phyloP scores from a whole-genome alignment of 208 protist genomes.

The Wallacemonas rigidus region DNA sequence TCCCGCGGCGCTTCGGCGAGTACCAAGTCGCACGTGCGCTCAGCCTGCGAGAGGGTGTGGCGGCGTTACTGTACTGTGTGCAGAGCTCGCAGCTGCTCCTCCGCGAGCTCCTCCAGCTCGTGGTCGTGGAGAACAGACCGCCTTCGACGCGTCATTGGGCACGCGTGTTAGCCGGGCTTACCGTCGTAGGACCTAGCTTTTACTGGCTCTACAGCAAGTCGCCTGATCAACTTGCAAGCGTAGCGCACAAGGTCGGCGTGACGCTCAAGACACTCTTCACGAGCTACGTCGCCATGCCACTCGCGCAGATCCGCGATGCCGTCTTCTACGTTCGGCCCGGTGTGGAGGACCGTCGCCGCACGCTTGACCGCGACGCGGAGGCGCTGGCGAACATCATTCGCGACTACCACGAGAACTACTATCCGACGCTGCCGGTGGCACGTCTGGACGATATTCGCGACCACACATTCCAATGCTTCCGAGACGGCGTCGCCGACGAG shows the following conservation, averaged over 20 bases:
- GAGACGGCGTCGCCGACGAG: constrained; percentile 49
- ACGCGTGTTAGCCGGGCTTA: constrained; percentile 34
- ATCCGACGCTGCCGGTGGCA: constrained; percentile 33
- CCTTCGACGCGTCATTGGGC: constrained; percentile 47
- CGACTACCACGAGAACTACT: constrained; percentile 82
- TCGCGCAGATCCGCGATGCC: constrained; percentile 45
- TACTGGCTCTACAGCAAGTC: constrained; percentile 50
- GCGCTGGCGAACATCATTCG: constrained; percentile 77
- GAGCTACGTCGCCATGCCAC: constrained; percentile 54
- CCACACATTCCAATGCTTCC: constrained; percentile 44
- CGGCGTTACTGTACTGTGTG: constrained; percentile 33
- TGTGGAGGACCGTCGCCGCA: constrained; percentile 57
- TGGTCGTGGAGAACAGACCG: constrained; percentile 37
- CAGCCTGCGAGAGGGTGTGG: constrained; percentile 40
- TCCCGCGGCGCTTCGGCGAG: constrained; percentile 18
- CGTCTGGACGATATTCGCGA: constrained; percentile 46
- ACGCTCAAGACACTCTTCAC: constrained; percentile 28
- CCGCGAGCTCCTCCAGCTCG: constrained; percentile 26
- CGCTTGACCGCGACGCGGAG: constrained; percentile 56
- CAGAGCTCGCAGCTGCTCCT: constrained; percentile 26
- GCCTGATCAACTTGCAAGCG: constrained; percentile 30
- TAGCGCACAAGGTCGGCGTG: constrained; percentile 17
- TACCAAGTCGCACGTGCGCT: constrained; percentile 3
- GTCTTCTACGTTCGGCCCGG: constrained; percentile 64
- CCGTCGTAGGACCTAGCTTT: constrained; percentile 30